Conservation (phyloP, 306 rosid species). For the Oxytropis ochrocephala region DNA sequence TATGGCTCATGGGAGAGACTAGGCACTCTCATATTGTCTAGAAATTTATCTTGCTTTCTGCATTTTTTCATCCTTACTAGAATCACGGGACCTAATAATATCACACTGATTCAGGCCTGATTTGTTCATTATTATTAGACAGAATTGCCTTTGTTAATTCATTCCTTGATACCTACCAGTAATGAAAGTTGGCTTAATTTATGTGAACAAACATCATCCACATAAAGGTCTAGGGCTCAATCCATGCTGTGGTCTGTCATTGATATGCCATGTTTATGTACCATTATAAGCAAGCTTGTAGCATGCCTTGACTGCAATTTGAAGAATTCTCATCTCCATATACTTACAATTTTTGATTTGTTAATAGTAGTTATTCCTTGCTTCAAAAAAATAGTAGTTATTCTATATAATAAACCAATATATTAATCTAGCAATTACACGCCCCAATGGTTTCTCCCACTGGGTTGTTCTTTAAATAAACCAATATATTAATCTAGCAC, state of each 20-base stretch:
- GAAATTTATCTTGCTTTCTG: too few species aligned
- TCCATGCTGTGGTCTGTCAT: background rate
- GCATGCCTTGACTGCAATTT: constrained; percentile 8
- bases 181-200: constrained; percentile 9
- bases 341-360: background rate
- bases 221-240: background rate
- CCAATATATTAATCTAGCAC: background rate
- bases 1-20: too few species aligned
- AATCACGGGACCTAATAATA: too few species aligned
- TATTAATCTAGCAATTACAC: background rate
- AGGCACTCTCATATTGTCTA: too few species aligned
- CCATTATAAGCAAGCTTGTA: background rate
- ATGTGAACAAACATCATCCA: background rate
- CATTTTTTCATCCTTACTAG: too few species aligned
- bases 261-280: background rate
- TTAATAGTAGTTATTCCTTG: background rate
- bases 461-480: background rate
- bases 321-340: background rate
- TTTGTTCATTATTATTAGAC: too few species aligned
- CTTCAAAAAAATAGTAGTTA: background rate
- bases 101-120: too few species aligned
- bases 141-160: too few species aligned
- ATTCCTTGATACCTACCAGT: background rate
- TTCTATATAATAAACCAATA: background rate
- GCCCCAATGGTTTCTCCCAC: background rate